A percentile compares a stretch with the other conserved stretches of the same genome.
These are phyloP conservation scores for Colletotrichum tabaci DNA, from an alignment of 2,329 filamentous ascomycete genomes.

Conservation along the genomic window DNA sequence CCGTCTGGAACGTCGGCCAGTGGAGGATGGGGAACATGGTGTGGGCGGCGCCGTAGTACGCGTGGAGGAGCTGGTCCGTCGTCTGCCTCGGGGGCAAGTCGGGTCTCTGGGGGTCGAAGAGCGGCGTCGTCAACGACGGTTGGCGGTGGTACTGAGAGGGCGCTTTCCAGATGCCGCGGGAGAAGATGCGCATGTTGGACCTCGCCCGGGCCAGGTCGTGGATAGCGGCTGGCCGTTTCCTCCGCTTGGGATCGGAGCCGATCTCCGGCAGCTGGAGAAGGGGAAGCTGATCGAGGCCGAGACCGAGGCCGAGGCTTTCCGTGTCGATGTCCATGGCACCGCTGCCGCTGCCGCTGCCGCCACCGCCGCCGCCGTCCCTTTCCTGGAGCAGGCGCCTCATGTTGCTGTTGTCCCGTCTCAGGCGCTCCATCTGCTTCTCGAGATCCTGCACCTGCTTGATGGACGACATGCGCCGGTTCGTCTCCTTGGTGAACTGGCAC, in stretches of 20 bases:
- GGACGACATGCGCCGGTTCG: slow-evolving; percentile 97
- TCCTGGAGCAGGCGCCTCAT: slow-evolving; percentile 76
- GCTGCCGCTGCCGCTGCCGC: too few relatives aligned
- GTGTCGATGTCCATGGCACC: slow-evolving; percentile 64
- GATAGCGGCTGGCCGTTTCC: slow-evolving; percentile 72
- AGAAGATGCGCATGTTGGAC: slow-evolving; percentile 79
- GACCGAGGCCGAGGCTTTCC: slow-evolving; percentile 53
- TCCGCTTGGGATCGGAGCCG: slow-evolving; percentile 75
- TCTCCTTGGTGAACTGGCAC: slow-evolving; percentile 99
- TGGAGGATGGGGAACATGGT: slow-evolving; percentile 88
- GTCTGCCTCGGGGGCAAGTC: slow-evolving; percentile 79
- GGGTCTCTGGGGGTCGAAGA: slow-evolving; percentile 70
- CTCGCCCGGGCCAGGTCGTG: slow-evolving; percentile 81
- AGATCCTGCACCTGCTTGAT: slow-evolving; percentile 99
- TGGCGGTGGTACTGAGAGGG: slow-evolving; percentile 79
- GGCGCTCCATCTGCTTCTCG: slow-evolving; percentile 87
- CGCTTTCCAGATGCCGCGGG: slow-evolving; percentile 84
- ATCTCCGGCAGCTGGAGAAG: slow-evolving; percentile 75
- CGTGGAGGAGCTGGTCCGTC: slow-evolving; percentile 80
- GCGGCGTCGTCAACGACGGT: slow-evolving; percentile 57
- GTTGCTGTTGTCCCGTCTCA: slow-evolving; percentile 84
- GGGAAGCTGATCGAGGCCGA: slow-evolving; percentile 62
- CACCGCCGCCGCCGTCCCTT: slow-evolving; percentile 53
- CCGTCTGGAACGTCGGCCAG: slow-evolving; percentile 85
- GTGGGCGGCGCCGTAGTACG: slow-evolving; percentile 85